phyloP scores from a whole-genome alignment of 441 rosid genomes.

The Flueggea neowawraea region DNA sequence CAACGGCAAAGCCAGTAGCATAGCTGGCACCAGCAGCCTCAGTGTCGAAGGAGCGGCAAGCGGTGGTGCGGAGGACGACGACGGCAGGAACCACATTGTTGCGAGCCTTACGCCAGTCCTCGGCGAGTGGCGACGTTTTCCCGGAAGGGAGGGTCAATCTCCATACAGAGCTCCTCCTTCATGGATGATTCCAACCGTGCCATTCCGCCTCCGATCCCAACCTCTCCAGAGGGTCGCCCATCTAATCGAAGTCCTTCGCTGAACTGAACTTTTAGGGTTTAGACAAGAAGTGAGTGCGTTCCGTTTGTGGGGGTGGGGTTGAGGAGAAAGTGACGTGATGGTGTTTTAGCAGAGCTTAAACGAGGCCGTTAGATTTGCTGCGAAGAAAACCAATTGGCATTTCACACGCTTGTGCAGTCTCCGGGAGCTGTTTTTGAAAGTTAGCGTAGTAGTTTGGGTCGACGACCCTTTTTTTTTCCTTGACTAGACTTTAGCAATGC shows the following conservation, averaged over 20 bases:
- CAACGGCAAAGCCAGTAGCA: slow-evolving; percentile 82
- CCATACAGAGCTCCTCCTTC: slow-evolving; percentile 64
- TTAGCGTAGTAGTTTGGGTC: no score
- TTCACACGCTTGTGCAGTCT: no score
- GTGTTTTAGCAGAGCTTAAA: no score
- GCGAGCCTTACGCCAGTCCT: slow-evolving; percentile 79
- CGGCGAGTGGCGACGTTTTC: slow-evolving; percentile 27
- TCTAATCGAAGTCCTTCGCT: background rate
- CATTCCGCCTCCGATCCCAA: slow-evolving; percentile 52
- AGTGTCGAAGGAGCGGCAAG: slow-evolving; percentile 76
- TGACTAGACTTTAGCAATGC: no score
- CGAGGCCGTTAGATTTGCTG: no score
- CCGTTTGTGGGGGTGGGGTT: no score
- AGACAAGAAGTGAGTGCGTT: no score
- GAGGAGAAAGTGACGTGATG: no score
- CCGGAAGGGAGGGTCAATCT: slow-evolving; percentile 45
- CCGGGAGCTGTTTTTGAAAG: no score
- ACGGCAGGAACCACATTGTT: slow-evolving; percentile 74
- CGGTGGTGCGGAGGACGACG: slow-evolving; percentile 74
- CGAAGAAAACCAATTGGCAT: no score
- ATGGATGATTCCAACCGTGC: slow-evolving; percentile 34
- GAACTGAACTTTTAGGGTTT: no score
- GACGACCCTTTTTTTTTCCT: no score
- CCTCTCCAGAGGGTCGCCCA: slow-evolving; percentile 23
- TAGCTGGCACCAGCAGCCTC: slow-evolving; percentile 65